A percentile compares a stretch with the other conserved stretches of the same genome.
These are phyloP conservation scores for Pythium phragmiticola DNA, from an alignment of 352 stramenopile genomes.

Conservation along the genomic window DNA sequence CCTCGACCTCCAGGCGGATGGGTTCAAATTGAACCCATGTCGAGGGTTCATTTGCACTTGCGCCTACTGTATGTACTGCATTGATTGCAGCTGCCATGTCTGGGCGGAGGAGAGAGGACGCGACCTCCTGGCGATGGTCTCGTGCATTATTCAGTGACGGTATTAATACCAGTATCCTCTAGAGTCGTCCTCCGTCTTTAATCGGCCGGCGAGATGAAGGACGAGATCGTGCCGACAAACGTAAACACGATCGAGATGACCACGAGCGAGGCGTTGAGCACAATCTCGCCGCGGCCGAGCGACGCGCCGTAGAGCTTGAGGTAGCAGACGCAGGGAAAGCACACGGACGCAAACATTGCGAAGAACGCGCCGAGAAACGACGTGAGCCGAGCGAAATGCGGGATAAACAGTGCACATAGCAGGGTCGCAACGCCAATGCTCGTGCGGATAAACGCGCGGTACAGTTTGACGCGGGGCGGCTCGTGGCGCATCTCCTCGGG, in stretches of 20 bases:
- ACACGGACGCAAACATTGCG: slow-evolving; percentile 80
- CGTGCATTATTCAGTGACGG: background rate
- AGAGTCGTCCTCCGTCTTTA: slow-evolving; percentile 19
- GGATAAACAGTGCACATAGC: slow-evolving; percentile 70
- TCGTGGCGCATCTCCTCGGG: slow-evolving; percentile 34
- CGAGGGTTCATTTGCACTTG: too few species aligned
- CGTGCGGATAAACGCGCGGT: slow-evolving; percentile 64
- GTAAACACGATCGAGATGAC: slow-evolving; percentile 67
- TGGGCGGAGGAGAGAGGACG: too few species aligned
- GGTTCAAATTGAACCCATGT: too few species aligned
- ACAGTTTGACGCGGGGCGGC: slow-evolving; percentile 40
- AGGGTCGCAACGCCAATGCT: slow-evolving; percentile 51
- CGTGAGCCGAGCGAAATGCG: slow-evolving; percentile 81
- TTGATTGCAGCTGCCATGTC: too few species aligned
- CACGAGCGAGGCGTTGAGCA: slow-evolving; percentile 53
- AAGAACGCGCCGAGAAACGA: slow-evolving; percentile 87
- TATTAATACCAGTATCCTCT: background rate
- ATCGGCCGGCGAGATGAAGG: slow-evolving; percentile 70
- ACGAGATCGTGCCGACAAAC: slow-evolving; percentile 72
- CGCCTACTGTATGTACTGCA: too few species aligned
- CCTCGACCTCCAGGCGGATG: too few species aligned
- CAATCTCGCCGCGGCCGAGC: slow-evolving; percentile 48
- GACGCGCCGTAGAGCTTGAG: slow-evolving; percentile 73
- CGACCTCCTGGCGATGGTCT: too few species aligned
- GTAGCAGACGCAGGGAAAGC: slow-evolving; percentile 84